Percentiles rank a stretch among this genome's conserved stretches.
phyloP scores from a whole-genome alignment of 129 eudicot genomes.

The Chrysanthemum makinoi region DNA sequence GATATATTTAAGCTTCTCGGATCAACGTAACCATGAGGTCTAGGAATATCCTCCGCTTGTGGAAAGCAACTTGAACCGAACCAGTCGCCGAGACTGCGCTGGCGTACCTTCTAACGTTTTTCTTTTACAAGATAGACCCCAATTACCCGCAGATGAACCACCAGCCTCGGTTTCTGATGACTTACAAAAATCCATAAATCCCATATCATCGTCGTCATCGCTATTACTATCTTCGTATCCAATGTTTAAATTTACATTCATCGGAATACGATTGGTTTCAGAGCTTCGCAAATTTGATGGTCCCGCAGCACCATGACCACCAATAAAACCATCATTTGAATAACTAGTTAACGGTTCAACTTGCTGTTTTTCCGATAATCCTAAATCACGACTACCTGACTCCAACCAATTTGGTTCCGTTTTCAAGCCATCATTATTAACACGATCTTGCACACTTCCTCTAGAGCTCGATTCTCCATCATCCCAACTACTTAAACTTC shows the following conservation, averaged over 20 bases:
- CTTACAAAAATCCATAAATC: constrained; percentile 21
- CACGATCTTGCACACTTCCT: constrained; percentile 41
- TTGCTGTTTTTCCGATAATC: constrained; percentile 31
- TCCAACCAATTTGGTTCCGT: not conserved
- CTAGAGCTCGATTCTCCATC: constrained; percentile 79
- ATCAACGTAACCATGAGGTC: not conserved
- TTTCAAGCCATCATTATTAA: constrained; percentile 31
- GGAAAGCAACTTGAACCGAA: constrained; percentile 43
- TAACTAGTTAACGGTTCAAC: constrained; percentile 33
- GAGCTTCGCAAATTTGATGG: constrained; percentile 28
- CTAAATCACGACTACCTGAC: constrained; percentile 14
- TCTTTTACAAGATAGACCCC: constrained; percentile 73
- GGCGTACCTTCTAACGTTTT: constrained; percentile 69
- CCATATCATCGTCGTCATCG: constrained; percentile 29
- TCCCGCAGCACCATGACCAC: constrained; percentile 25
- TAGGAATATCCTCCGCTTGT: constrained; percentile 16
- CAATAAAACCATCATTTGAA: constrained; percentile 27
- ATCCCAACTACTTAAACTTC: constrained; percentile 55
- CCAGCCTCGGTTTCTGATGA: constrained; percentile 24
- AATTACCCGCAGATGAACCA: constrained; percentile 35
- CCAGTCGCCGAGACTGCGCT: constrained; percentile 39
- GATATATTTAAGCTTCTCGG: constrained; percentile 53
- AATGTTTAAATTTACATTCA: constrained; percentile 32
- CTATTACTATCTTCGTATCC: constrained; percentile 32
- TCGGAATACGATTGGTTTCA: constrained; percentile 28